Evolutionary conservation across 148 eudicot species (phyloP).

Genomic region (Hydrangea macrophylla): DNA sequence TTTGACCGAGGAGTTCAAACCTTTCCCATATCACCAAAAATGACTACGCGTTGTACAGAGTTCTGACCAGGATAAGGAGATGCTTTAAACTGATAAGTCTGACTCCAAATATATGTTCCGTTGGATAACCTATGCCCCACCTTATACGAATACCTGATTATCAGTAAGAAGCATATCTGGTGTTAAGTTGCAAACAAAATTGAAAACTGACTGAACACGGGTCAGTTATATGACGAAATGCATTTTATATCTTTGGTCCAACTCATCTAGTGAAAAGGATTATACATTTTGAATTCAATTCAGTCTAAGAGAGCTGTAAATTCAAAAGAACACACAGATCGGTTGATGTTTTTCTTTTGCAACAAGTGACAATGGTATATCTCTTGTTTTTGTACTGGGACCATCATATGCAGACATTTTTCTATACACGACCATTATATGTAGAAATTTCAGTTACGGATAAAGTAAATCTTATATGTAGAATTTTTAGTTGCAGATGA

Average conservation of each 20-base stretch:
- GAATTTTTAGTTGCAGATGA: no score
- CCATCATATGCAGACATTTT: not conserved
- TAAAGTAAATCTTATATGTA: no score
- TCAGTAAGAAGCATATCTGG: not conserved
- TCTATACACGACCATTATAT: no score
- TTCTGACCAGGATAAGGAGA: slow-evolving; percentile 86
- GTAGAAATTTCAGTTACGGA: no score
- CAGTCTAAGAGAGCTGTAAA: not conserved
- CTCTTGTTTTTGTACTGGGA: not conserved
- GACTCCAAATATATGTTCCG: slow-evolving; percentile 58
- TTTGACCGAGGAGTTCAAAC: slow-evolving; percentile 25
- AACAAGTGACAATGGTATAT: no score
- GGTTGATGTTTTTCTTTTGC: no score
- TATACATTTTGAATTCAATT: not conserved
- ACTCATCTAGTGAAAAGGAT: not conserved
- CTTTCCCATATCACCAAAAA: slow-evolving; percentile 94
- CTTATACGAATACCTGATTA: slow-evolving; percentile 63
- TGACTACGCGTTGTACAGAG: slow-evolving; percentile 60
- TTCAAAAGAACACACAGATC: not conserved
- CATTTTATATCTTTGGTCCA: not conserved
- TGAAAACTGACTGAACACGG: not conserved
- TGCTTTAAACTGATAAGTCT: slow-evolving; percentile 51
- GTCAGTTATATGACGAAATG: not conserved
- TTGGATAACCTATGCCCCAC: slow-evolving; percentile 60
- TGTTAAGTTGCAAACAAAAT: not conserved